phyloP scores from a whole-genome alignment of 2,329 filamentous ascomycete species.

The Nigrospora oryzae region DNA sequence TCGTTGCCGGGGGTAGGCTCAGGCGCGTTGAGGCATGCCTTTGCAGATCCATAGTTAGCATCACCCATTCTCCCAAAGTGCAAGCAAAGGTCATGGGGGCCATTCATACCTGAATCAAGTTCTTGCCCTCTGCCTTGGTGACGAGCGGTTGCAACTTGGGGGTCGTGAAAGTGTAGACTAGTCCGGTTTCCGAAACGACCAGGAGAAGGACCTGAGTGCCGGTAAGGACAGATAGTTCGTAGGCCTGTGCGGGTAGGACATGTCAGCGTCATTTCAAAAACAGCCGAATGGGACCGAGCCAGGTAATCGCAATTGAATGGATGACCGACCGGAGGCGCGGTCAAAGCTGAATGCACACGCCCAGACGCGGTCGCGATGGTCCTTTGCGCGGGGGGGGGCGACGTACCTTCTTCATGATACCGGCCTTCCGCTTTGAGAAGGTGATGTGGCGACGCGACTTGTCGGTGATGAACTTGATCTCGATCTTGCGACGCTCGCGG shows the following conservation, averaged over 20 bases:
- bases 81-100: constrained; percentile 1
- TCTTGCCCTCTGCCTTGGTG: constrained; percentile 98
- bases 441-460: constrained; percentile 99
- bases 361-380: constrained; percentile 9
- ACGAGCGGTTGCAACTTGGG: constrained; percentile 97
- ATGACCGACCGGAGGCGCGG: background rate
- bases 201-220: constrained; percentile 95
- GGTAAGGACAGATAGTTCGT: constrained; percentile 93
- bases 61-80: constrained; percentile 1
- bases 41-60: constrained; percentile 22
- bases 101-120: constrained; percentile 77
- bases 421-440: constrained; percentile 98
- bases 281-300: too few species aligned
- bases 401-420: constrained; percentile 99
- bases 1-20: constrained; percentile 77
- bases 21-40: constrained; percentile 95
- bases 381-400: constrained; percentile 1
- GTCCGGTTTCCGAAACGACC: constrained; percentile 92
- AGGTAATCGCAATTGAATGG: constrained; percentile 1
- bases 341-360: constrained; percentile 5
- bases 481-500: constrained; percentile 97
- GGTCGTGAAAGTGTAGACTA: constrained; percentile 97
- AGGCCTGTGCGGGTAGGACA: constrained; percentile 53
- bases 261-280: background rate
- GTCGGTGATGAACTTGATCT: constrained; percentile 99